These are phyloP conservation scores for Hansenula lynferdii DNA, from an alignment of 1,139 yeast species.

Conservation along the genomic window DNA sequence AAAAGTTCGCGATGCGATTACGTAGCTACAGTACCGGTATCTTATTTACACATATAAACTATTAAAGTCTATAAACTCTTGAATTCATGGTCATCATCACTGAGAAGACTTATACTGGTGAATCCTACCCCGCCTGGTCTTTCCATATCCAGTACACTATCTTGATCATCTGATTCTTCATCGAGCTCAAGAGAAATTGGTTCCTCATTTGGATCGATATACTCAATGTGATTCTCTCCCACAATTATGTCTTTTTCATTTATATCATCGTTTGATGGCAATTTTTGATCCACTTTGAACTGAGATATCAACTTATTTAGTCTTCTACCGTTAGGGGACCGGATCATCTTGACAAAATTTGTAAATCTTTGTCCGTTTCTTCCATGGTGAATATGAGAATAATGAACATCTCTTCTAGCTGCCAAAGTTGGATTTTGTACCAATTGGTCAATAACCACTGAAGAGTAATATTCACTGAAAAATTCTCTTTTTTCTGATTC, in stretches of 20 bases:
- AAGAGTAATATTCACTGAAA: slow-evolving; percentile 13
- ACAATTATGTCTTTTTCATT: slow-evolving; percentile 4
- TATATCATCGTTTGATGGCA: slow-evolving; percentile 1
- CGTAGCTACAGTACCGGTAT: too few relatives aligned
- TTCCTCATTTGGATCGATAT: background rate
- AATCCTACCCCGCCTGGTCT: background rate
- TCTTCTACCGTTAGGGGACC: slow-evolving; percentile 6
- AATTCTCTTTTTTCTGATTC: slow-evolving; percentile 13
- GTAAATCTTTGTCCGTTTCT: slow-evolving; percentile 13
- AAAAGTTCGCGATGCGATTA: slow-evolving; percentile 2
- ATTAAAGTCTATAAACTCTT: slow-evolving; percentile 11
- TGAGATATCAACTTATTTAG: slow-evolving; percentile 8
- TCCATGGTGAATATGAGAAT: slow-evolving; percentile 18
- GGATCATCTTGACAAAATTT: slow-evolving; percentile 9
- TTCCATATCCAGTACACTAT: background rate
- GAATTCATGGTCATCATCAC: slow-evolving; percentile 20
- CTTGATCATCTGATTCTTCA: slow-evolving; percentile 3
- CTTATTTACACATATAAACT: too few relatives aligned
- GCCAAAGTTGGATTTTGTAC: slow-evolving; percentile 18
- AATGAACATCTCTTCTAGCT: slow-evolving; percentile 9
- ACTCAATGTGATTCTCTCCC: slow-evolving; percentile 3
- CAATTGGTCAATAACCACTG: slow-evolving; percentile 4
- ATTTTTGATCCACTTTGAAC: background rate
- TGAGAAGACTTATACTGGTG: slow-evolving; percentile 7
- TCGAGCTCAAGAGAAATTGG: background rate